phyloP scores from a whole-genome alignment of 208 protist genomes.

The Angomonas deanei region DNA sequence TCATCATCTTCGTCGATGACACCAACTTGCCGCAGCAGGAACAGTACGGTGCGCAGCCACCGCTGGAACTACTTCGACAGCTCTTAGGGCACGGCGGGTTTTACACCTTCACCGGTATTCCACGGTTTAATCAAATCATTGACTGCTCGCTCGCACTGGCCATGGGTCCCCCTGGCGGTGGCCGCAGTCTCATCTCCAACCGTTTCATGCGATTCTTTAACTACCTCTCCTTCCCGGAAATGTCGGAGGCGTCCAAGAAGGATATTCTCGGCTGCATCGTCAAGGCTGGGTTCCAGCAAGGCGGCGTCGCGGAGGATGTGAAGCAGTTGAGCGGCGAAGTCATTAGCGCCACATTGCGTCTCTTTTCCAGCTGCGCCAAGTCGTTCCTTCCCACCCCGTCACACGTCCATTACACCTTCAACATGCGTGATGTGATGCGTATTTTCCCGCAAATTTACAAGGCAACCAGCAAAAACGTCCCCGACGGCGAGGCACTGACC shows the following conservation, averaged over 20 bases:
- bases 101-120: conserved; percentile 73
- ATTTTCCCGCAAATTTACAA: conserved; percentile 95
- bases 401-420: conserved; percentile 99
- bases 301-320: conserved; percentile 67
- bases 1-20: conserved; percentile 92
- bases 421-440: conserved; percentile 97
- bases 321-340: conserved; percentile 39
- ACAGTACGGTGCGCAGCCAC: conserved; percentile 92
- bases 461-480: conserved; percentile 61
- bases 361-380: conserved; percentile 91
- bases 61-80: conserved; percentile 91
- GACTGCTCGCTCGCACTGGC: conserved; percentile 93
- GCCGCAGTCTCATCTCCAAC: conserved; percentile 92
- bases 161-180: conserved; percentile 97
- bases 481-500: conserved; percentile 53
- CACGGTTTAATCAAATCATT: conserved; percentile 90
- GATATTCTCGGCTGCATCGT: conserved; percentile 95
- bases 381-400: conserved; percentile 95
- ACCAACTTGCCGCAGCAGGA: conserved; percentile 90
- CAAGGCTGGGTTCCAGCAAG: conserved; percentile 68
- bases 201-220: conserved; percentile 98
- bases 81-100: conserved; percentile 90
- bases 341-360: conserved; percentile 86
- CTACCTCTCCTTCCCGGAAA: conserved; percentile 94
- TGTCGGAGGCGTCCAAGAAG: conserved; percentile 90